Percentiles rank a stretch among this genome's conserved stretches.
Conservation (phyloP, 2,329 filamentous ascomycete species). For the Diplodia corticola region DNA sequence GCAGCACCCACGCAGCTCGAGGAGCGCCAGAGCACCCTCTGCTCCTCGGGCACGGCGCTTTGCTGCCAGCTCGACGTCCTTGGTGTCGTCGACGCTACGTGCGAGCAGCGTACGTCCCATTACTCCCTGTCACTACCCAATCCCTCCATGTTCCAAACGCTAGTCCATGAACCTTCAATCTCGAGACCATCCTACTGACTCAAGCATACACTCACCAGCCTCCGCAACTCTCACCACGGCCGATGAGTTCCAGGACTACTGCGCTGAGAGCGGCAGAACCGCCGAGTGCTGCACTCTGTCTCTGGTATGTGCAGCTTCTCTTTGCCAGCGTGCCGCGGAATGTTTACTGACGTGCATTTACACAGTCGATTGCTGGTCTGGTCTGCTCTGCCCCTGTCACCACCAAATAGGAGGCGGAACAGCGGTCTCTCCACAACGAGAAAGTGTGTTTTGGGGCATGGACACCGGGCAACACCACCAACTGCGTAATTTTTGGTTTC, state of each 20-base stretch:
- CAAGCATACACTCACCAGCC: neutral
- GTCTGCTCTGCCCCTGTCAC: constrained; percentile 1
- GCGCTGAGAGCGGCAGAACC: constrained; percentile 4
- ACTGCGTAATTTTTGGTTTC: neutral
- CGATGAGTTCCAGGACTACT: constrained; percentile 8
- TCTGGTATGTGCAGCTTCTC: neutral
- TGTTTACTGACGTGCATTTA: neutral
- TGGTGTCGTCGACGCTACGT: constrained; percentile 15
- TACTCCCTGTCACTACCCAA: neutral
- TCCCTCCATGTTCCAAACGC: neutral
- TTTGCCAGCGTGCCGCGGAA: neutral
- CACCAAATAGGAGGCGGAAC: no score
- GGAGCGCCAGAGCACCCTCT: constrained; percentile 1
- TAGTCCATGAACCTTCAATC: neutral
- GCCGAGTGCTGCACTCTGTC: constrained; percentile 21
- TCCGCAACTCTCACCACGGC: constrained; percentile 2
- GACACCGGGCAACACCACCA: neutral
- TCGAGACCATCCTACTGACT: neutral
- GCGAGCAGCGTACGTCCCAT: neutral
- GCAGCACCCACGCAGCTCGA: constrained; percentile 53
- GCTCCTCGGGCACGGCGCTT: constrained; percentile 9
- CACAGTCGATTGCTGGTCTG: constrained; percentile 7
- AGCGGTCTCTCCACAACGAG: no score
- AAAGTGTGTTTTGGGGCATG: no score
- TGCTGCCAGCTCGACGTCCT: constrained; percentile 20